These are phyloP conservation scores for Trametopsis cervina DNA, from an alignment of 768 basidiomycete genomes.

Conservation along the genomic window DNA sequence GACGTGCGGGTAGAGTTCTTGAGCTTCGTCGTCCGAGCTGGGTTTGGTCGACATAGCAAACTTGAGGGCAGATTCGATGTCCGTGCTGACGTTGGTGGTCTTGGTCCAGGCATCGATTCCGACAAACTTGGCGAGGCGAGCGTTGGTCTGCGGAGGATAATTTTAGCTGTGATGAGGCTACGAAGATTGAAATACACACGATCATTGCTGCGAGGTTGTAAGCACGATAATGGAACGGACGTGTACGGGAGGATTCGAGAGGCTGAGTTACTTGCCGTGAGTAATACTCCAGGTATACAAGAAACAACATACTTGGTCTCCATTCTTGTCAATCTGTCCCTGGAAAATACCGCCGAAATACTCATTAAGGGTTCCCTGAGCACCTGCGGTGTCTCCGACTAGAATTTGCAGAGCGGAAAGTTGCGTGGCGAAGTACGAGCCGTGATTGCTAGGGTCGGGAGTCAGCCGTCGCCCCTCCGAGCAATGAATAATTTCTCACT, in stretches of 20 bases:
- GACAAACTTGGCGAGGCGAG: constrained; percentile 43
- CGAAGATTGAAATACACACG: constrained; percentile 28
- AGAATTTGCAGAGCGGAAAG: constrained; percentile 49
- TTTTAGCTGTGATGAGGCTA: neutral
- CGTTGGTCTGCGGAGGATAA: constrained; percentile 40
- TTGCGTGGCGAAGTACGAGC: constrained; percentile 57
- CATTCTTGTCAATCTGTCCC: constrained; percentile 46
- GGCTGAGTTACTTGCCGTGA: constrained; percentile 32
- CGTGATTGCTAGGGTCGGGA: constrained; percentile 67
- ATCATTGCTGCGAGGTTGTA: constrained; percentile 69
- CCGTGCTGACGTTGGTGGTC: constrained; percentile 41
- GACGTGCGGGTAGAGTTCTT: constrained; percentile 49
- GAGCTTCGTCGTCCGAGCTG: constrained; percentile 26
- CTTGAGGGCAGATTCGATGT: constrained; percentile 54
- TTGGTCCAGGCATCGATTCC: constrained; percentile 42
- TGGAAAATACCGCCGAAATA: constrained; percentile 48
- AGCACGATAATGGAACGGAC: constrained; percentile 60
- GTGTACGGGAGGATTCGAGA: constrained; percentile 50
- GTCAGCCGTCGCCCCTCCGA: no score
- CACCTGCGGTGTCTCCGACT: constrained; percentile 42
- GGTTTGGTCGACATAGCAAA: constrained; percentile 42
- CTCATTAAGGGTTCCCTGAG: constrained; percentile 35
- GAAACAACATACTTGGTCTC: constrained; percentile 42
- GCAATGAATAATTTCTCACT: constrained; percentile 31
- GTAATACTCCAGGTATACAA: neutral